Evolutionary conservation across 169 alveolate genomes (phyloP).

Genomic region (Eimeria acervulina): DNA sequence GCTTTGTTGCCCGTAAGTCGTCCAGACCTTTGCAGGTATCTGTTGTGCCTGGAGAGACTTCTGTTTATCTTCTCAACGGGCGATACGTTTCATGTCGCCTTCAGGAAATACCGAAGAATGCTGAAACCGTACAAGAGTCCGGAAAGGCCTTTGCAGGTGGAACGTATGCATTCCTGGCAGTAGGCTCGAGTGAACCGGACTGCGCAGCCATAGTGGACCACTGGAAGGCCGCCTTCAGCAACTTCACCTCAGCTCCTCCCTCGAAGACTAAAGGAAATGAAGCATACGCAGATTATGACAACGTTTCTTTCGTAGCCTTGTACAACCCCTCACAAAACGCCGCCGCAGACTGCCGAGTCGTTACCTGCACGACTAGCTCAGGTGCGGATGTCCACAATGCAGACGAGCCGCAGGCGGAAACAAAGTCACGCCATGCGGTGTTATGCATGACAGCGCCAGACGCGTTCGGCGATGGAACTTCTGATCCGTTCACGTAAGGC

Average conservation of each 20-base stretch:
- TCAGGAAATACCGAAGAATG: not conserved
- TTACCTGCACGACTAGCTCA: slow-evolving; percentile 16
- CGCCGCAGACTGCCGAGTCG: slow-evolving; percentile 49
- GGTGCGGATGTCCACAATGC: not conserved
- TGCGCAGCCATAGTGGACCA: not conserved
- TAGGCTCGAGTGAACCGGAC: not conserved
- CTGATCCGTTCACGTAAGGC: slow-evolving; percentile 23
- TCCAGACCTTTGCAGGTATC: not conserved
- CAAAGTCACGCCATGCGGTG: not conserved
- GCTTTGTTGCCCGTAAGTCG: not conserved
- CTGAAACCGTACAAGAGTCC: not conserved
- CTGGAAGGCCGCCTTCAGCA: slow-evolving; percentile 17
- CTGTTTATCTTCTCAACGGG: not conserved
- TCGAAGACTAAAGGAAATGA: not conserved
- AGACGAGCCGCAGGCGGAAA: not conserved
- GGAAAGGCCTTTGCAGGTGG: not conserved
- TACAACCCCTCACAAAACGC: slow-evolving; percentile 22
- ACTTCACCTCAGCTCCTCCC: slow-evolving; percentile 6
- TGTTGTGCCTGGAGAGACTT: not conserved
- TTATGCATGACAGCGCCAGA: slow-evolving; percentile 19
- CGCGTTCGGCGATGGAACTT: not conserved
- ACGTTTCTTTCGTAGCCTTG: slow-evolving; percentile 46
- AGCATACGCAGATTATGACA: not conserved
- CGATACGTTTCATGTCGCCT: not conserved
- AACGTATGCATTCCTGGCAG: not conserved